Evolutionary conservation across 139 green algal genomes (phyloP), one percentile per base, ranked within the genome.

Genomic region (Micractinium conductrix): DNA sequence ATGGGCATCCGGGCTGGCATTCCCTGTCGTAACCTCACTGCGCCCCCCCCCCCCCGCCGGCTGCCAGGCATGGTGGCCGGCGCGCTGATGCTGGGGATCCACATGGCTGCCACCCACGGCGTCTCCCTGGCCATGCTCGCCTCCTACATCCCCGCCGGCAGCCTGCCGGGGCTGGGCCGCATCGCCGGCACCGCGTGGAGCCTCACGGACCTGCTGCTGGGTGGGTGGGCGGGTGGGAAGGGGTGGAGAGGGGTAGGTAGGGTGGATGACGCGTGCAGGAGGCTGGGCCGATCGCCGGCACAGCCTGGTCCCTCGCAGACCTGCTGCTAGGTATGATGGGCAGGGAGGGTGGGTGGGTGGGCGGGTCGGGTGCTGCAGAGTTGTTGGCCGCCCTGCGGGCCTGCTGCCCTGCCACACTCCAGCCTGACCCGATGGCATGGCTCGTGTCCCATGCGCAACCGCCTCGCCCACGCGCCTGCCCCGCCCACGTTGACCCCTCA

Each of bases 71-170:
- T 97, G 93, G 90, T 95, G 19, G 42, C 88, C 48, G 94, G 94
- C 14, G 81, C 90, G 9, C 26, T 85, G 10, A 84, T 92, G 30
- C 85, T 98, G 68, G 95, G 94, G 3, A 58, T 95, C 7, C 95
- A 98, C 91, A 97, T 98, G 95, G 92, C 94, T 4, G 79, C 94
- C 78, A 98, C 95, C 0, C 95, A 98, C 83, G 92, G 90, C 70
- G 93, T 97, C 60, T 95, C 90, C 8, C 81, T 95, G 53, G 90
- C 74, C 73, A 96, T 96, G 93, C 72, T 96, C 44, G 81, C 90
- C 14, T 88, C 88, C 38, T 84, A 95, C 88, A 96, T 96, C 87
- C 94, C 94, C 33, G 83, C 83, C 37, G 80, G 75, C 10, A 28
- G 83, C 24, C 69, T 94, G 5, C 86, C 90, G 1, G 94, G 94